Evolutionary conservation across 352 stramenopile genomes (phyloP).

Genomic region (Globisporangium orthogonon): DNA sequence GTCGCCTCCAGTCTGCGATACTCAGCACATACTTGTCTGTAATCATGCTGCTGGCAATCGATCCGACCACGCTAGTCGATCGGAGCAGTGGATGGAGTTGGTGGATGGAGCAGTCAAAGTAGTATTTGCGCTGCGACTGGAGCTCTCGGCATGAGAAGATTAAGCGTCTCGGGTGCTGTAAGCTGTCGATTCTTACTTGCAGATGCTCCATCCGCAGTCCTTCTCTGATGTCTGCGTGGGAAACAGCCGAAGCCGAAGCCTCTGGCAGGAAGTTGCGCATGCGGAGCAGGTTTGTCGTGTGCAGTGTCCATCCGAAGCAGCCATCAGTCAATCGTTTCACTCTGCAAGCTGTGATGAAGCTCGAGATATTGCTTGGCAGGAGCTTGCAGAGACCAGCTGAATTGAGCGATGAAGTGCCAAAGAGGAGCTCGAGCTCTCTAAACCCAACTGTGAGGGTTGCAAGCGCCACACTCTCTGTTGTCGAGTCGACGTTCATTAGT

Average conservation of each 20-base stretch:
- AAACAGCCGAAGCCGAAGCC: not conserved
- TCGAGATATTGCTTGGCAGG: not conserved
- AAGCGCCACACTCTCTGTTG: not conserved
- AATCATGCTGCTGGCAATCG: not conserved
- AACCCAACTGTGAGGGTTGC: constrained; percentile 3
- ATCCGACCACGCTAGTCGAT: not conserved
- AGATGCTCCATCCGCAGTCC: constrained; percentile 21
- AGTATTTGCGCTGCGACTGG: constrained; percentile 37
- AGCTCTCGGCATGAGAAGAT: constrained; percentile 50
- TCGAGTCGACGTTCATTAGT: not conserved
- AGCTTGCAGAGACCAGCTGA: not conserved
- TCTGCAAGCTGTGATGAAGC: not conserved
- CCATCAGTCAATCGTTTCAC: not conserved
- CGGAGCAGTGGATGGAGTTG: constrained; percentile 18
- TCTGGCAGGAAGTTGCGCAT: constrained; percentile 7
- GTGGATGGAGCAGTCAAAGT: constrained; percentile 35
- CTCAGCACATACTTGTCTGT: not conserved
- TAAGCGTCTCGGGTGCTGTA: constrained; percentile 28
- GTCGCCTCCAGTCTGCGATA: constrained; percentile 22
- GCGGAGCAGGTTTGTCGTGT: constrained; percentile 1
- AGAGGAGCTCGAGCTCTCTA: constrained; percentile 10
- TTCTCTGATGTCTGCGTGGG: not conserved
- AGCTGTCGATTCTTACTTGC: constrained; percentile 36
- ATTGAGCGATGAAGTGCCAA: constrained; percentile 2
- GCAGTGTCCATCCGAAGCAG: constrained; percentile 2